Evolutionary conservation across 371 early-diverging fungal genomes (phyloP), one percentile per base, ranked within the genome.

Genomic region (Haplosporangium sp.): DNA sequence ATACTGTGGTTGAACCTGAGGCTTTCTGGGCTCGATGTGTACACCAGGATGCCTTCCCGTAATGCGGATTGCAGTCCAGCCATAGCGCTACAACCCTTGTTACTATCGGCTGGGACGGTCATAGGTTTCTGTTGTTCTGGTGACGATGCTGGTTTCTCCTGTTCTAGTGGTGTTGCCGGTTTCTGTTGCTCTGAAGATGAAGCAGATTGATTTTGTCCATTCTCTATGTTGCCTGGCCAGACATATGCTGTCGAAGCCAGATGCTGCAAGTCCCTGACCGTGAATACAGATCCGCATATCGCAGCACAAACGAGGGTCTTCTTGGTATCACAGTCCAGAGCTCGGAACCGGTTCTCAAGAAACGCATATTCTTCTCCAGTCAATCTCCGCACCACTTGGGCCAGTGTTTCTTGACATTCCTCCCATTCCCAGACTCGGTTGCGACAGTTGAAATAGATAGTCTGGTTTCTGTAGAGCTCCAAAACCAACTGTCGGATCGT

Each of bases 331-430:
- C 69, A 61, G 43, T 77, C 79, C 50, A 77, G 53, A 0, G 64
- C 57, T 10, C 58, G 21, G 59, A 77, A 71, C 11, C 79, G 68
- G 18, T 51, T 56, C 45, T 64, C 55, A 40, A 77, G 23, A 13
- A 77, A 77, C 36, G 65, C 46, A 43, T 72, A 68, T 36, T 77
- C 79, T 18, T 77, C 79, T 13, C 79, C 79, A 6, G 79, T 67
- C 21, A 77, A 51, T 47, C 62, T 67, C 45, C 79, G 54, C 14
- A 77, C 65, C 23, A 57, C 47, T 8, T 67, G 55, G 3, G 68
- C 79, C 54, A 77, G 23, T 16, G 68, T 67, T 16, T 71, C 64
- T 12, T 50, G 48, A 45, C 67, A 64, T 1, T 64, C 23, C 5
- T 72, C 67, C 79, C 79, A 77, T n/a, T 67, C 65, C 79, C 79